Evolutionary conservation across 495 filamentous ascomycete genomes (phyloP).

Genomic region (Penicillium egyptiacum): DNA sequence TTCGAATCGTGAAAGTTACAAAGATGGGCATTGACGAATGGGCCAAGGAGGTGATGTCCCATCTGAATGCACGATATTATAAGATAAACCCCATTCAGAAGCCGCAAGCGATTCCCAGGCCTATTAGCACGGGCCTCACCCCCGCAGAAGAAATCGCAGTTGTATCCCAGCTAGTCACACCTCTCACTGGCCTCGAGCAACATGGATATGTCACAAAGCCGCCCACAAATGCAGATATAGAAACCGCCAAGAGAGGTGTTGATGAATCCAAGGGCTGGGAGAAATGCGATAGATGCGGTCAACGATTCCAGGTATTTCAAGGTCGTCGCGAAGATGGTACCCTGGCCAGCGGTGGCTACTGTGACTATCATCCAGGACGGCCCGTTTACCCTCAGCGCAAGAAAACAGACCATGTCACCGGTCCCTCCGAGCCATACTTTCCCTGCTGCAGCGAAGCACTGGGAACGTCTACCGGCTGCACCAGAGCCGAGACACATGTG

Average conservation of each 20-base stretch:
- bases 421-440: conserved; percentile 56
- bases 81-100: conserved; percentile 33
- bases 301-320: conserved; percentile 89
- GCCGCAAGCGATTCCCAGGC: conserved; percentile 23
- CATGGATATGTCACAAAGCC: conserved; percentile 71
- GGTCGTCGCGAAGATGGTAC: conserved; percentile 81
- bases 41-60: conserved; percentile 46
- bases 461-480: conserved; percentile 72
- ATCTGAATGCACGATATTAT: conserved; percentile 47
- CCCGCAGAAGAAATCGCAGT: conserved; percentile 66
- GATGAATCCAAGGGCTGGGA: conserved; percentile 73
- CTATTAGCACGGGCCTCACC: conserved; percentile 66
- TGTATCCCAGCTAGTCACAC: conserved; percentile 56
- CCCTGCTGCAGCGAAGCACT: conserved; percentile 74
- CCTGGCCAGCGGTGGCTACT: conserved; percentile 71
- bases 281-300: conserved; percentile 80
- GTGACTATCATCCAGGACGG: conserved; percentile 74
- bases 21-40: conserved; percentile 71
- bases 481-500: conserved; percentile 67
- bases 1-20: conserved; percentile 69
- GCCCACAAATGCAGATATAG: conserved; percentile 61
- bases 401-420: conserved; percentile 47
- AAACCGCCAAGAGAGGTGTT: conserved; percentile 61
- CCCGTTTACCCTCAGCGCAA: conserved; percentile 51
- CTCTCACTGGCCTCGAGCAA: conserved; percentile 57